These are phyloP conservation scores for Umbilicaria muhlenbergii DNA, from an alignment of 495 filamentous ascomycete species.

Conservation along the genomic window DNA sequence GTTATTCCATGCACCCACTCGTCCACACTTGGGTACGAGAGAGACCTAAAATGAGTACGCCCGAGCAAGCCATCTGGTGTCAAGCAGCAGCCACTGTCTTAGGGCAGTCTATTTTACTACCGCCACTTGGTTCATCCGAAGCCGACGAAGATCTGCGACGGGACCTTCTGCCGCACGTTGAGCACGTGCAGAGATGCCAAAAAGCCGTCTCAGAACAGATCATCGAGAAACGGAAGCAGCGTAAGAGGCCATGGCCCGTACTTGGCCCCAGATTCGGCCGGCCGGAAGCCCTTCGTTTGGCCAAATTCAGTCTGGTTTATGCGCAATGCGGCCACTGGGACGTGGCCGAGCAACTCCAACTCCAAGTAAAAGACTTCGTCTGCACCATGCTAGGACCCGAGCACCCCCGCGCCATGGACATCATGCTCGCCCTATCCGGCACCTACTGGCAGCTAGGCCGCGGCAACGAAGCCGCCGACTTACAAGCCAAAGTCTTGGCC, in stretches of 20 bases:
- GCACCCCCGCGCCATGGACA: conserved; percentile 7
- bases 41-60: conserved; percentile 16
- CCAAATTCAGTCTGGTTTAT: conserved; percentile 23
- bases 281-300: conserved; percentile 9
- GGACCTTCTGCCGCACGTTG: conserved; percentile 7
- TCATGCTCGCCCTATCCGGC: conserved; percentile 10
- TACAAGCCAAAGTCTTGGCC: conserved; percentile 12
- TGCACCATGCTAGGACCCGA: conserved; percentile 8
- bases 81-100: conserved; percentile 17
- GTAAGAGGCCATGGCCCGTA: conserved; percentile 8
- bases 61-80: conserved; percentile 24
- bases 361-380: conserved; percentile 10
- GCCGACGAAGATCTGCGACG: conserved; percentile 7
- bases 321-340: conserved; percentile 15
- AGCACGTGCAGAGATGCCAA: background rate
- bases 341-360: conserved; percentile 15
- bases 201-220: background rate
- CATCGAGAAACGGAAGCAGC: conserved; percentile 3
- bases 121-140: conserved; percentile 12
- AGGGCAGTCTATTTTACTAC: conserved; percentile 14
- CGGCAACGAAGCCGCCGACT: conserved; percentile 8
- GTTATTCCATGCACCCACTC: conserved; percentile 26
- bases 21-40: conserved; percentile 26
- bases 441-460: conserved; percentile 10
- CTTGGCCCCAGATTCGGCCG: conserved; percentile 1